Percentiles rank a stretch among this genome's conserved stretches.
phyloP scores from a whole-genome alignment of 306 rosid species.

The Fragaria iinumae region DNA sequence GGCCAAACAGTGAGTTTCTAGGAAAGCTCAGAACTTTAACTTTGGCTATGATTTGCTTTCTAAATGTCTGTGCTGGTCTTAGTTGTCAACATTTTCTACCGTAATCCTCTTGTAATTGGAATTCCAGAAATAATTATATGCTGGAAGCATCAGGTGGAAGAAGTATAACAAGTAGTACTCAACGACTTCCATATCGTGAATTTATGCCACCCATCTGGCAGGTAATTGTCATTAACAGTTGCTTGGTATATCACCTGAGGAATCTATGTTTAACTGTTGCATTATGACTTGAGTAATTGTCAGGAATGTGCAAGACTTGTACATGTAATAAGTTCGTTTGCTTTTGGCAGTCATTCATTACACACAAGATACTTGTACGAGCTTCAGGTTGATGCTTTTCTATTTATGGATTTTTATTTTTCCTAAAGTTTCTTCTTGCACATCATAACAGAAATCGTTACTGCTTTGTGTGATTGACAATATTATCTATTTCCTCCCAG shows the following conservation, averaged over 20 bases:
- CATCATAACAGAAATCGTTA: not conserved
- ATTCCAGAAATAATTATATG: slow-evolving; percentile 37
- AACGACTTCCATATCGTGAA: slow-evolving; percentile 56
- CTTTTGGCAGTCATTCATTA: slow-evolving; percentile 73
- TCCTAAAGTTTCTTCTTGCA: not conserved
- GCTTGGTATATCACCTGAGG: slow-evolving; percentile 3
- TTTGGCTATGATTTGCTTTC: not conserved
- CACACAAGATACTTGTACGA: slow-evolving; percentile 66
- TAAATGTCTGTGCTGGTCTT: not conserved
- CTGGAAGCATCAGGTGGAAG: slow-evolving; percentile 41
- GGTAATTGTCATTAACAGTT: slow-evolving; percentile 45
- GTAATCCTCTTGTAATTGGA: slow-evolving; percentile 26
- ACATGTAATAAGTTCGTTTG: slow-evolving; percentile 17
- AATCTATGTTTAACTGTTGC: not conserved
- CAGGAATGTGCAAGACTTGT: slow-evolving; percentile 4
- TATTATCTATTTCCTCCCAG: slow-evolving; percentile 39
- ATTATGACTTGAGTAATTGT: not conserved
- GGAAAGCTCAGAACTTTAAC: not conserved
- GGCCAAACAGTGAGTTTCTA: slow-evolving; percentile 54
- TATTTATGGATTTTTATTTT: not conserved
- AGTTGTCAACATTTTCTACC: not conserved
- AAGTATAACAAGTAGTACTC: slow-evolving; percentile 32
- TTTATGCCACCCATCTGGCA: slow-evolving; percentile 92
- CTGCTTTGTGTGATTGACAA: slow-evolving; percentile 5
- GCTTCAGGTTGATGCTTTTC: slow-evolving; percentile 58